phyloP scores from a whole-genome alignment of 345 rosid species.

The Euphorbia lathyris region DNA sequence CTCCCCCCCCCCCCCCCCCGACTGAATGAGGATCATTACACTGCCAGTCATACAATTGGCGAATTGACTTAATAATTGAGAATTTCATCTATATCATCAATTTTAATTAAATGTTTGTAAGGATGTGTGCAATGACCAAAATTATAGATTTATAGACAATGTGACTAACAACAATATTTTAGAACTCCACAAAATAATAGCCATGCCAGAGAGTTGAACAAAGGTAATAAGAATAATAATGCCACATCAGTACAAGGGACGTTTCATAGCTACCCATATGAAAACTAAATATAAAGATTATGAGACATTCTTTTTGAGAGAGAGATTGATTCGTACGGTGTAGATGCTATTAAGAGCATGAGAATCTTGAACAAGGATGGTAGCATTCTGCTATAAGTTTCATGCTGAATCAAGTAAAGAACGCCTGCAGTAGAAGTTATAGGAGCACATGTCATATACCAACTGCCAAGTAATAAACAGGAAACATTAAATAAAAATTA shows the following conservation, averaged over 20 bases:
- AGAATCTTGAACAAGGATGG: slow-evolving; percentile 74
- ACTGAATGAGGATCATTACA: background rate
- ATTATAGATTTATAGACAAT: background rate
- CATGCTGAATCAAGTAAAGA: slow-evolving; percentile 65
- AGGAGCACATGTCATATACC: slow-evolving; percentile 14
- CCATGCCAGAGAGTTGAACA: background rate
- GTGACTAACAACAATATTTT: background rate
- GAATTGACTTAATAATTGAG: background rate
- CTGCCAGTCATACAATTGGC: background rate
- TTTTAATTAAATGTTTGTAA: background rate
- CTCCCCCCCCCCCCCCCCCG: no score
- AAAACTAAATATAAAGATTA: background rate
- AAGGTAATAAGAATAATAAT: no score
- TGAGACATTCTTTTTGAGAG: slow-evolving; percentile 1
- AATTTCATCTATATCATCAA: background rate
- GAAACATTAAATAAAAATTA: slow-evolving; percentile 5
- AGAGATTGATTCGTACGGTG: slow-evolving; percentile 65
- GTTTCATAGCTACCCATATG: background rate
- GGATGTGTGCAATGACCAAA: background rate
- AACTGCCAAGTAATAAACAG: slow-evolving; percentile 15
- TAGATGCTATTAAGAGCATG: slow-evolving; percentile 69
- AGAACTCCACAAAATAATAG: background rate
- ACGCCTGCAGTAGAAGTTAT: slow-evolving; percentile 50
- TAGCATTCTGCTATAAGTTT: slow-evolving; percentile 70
- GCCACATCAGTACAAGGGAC: slow-evolving; percentile 10